Evolutionary conservation across 208 protist species (phyloP), one percentile per base, ranked within the genome.

Genomic region (Giardia muris): DNA sequence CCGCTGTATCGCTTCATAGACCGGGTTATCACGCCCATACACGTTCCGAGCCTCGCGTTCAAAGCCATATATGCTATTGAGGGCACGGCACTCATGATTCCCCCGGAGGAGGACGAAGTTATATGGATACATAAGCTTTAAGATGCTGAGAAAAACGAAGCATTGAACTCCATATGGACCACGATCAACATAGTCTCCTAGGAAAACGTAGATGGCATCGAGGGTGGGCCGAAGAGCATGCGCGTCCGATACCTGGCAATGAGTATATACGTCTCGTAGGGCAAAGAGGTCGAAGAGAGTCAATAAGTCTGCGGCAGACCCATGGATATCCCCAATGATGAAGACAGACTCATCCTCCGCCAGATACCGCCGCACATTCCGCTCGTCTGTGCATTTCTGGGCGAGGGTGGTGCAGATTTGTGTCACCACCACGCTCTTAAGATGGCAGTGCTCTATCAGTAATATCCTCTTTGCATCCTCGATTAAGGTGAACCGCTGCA

Each of bases 161-260:
- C 46, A 87, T 42, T 92, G 91, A 91, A 93, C 30, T 10, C 22
- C 4, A 4, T 93, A 43, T 4, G 4, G 3, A 30, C 92, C 92
- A 4, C 92, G 4, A 89, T 93, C 92, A 3, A 93, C 92, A 89
- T 93, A 93, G 92, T 93, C 92, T 92, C 92, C 92, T 45, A 93
- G 86, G 93, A 93, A 93, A 4, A 93, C 46, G n/a, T 93, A 93
- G n/a, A 93, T 93, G n/a, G 90, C 1, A 46, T 67, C 92, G 10
- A 92, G 90, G 42, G 92, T 89, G n/a, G 93, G 93, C 39, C 92
- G 92, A 47, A 86, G 45, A 76, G 19, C 57, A 39, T 30, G 10
- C 10, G 10, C 57, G 30, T 76, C 57, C 57, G 19, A 10, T 30
- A 76, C 57, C 57, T 76, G 19, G 57, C 57, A 76, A 10, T 76